Base-by-base conservation (phyloP, 306 rosid genomes). In the Fagus crenata region DNA sequence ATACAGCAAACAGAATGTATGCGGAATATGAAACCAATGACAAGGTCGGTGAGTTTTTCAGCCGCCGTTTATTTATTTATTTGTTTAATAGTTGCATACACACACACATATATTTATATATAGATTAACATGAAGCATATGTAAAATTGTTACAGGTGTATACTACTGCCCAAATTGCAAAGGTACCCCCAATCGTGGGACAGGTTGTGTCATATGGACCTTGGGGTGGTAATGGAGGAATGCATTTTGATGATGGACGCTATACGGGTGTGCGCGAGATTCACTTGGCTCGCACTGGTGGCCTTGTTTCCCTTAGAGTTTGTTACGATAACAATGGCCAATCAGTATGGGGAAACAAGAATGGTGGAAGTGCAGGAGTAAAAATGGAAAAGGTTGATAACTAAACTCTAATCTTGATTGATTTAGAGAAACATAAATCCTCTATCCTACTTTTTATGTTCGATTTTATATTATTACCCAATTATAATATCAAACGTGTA, bases 171-270 rank as follows among this genome's bases (percentile, higher is more conserved):
- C 89, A 69, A 70, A 72, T 70, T 65, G 81, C 88, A 2, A 67
- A 90, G 59, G 80, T 51, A 74, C 86, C 82, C 67, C 93, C 87
- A 65, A 89, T 84, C 42, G 81, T 77, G 53, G 2, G 51, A 12
- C 51, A 46, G 51, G 2, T 13, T 7, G 86, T 85, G 9, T 84
- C 90, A 72, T 90, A 85, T 75, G 98, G 97, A 9, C 96, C 98
- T n/a, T 91, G 93, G 92, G 97, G 98, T 74, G 97, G 98, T 43
- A 37, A 53, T 4, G 90, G 97, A 28, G 98, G 97, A 39, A 49
- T 72, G 59, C 17, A 72, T 18, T 91, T 93, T 53, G 92, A 93
- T 77, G 98, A 93, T 58, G 97, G 98, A 82, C 64, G 74, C 31
- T 89, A 76, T 64, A 72, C 85, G 8, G 98, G 97, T 56, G 59